Percentiles rank a stretch among this genome's conserved stretches.
Conservation (phyloP, 768 basidiomycete species). For the Hemileccinum impolitum region DNA sequence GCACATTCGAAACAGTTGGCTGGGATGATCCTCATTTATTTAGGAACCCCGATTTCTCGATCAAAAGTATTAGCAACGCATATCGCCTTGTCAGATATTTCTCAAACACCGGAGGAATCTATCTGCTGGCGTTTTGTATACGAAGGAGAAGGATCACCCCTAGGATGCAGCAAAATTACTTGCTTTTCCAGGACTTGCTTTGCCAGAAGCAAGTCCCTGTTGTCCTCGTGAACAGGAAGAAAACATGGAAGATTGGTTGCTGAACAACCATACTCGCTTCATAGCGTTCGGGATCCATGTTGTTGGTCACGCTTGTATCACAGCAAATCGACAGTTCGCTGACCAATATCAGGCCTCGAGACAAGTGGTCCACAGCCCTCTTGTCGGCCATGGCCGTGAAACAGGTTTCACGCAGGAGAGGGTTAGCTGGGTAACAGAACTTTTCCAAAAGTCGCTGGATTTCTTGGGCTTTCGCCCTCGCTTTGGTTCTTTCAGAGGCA, state of each 20-base stretch:
- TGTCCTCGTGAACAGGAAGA: constrained; percentile 34
- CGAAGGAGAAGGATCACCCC: constrained; percentile 30
- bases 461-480: constrained; percentile 21
- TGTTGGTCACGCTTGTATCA: constrained; percentile 35
- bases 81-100: constrained; percentile 34
- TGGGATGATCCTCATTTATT: constrained; percentile 28
- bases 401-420: constrained; percentile 21
- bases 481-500: constrained; percentile 17
- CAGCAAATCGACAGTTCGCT: constrained; percentile 28
- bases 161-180: constrained; percentile 28
- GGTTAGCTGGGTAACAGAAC: constrained; percentile 21
- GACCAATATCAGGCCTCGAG: constrained; percentile 25
- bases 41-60: constrained; percentile 22
- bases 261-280: constrained; percentile 22
- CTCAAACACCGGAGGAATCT: constrained; percentile 33
- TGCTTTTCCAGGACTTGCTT: constrained; percentile 31
- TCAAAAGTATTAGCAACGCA: constrained; percentile 30
- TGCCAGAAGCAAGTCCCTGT: constrained; percentile 32
- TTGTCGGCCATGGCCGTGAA: constrained; percentile 16
- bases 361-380: constrained; percentile 20
- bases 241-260: constrained; percentile 37
- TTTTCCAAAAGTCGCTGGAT: constrained; percentile 23
- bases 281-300: constrained; percentile 18
- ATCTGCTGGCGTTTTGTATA: constrained; percentile 39
- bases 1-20: constrained; percentile 34